phyloP scores from a whole-genome alignment of 2,329 filamentous ascomycete species.

The Dothistroma septosporum region DNA sequence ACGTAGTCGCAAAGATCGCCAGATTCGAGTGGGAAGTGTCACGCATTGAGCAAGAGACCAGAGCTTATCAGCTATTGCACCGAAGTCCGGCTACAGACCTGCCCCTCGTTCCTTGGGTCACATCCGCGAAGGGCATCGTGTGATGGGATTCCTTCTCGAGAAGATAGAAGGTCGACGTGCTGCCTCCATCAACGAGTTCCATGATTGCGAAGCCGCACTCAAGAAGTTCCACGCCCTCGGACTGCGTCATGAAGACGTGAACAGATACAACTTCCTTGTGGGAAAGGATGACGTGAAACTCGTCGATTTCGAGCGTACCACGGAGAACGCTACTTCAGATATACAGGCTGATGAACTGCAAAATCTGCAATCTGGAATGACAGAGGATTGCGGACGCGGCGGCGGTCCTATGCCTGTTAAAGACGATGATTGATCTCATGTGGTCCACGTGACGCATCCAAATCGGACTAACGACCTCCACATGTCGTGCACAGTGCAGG shows the following conservation, averaged over 20 bases:
- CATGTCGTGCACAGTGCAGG: too few relatives aligned
- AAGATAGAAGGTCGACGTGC: conserved; percentile 1
- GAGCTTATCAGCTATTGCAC: conserved; percentile 5
- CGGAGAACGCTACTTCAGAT: neutral
- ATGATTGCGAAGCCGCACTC: conserved; percentile 6
- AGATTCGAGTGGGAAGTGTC: conserved; percentile 11
- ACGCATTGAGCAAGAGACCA: conserved; percentile 7
- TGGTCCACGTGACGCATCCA: too few relatives aligned
- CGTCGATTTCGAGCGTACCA: conserved; percentile 15
- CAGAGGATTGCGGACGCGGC: neutral
- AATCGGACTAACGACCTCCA: too few relatives aligned
- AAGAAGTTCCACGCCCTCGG: conserved; percentile 12
- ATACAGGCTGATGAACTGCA: neutral
- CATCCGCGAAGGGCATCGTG: conserved; percentile 7
- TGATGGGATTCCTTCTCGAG: conserved; percentile 10
- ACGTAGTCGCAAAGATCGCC: conserved; percentile 7
- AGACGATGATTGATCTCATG: neutral
- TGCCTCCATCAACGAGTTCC: conserved; percentile 11
- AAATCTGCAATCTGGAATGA: neutral
- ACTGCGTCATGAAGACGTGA: conserved; percentile 15
- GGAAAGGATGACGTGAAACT: conserved; percentile 6
- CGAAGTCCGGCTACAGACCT: neutral
- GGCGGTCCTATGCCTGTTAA: neutral
- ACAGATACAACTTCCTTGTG: conserved; percentile 15
- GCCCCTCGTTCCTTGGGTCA: conserved; percentile 9